Percentiles rank a stretch among this genome's conserved stretches.
phyloP scores from a whole-genome alignment of 176 grass and related monocot genomes.

The Poa annua region DNA sequence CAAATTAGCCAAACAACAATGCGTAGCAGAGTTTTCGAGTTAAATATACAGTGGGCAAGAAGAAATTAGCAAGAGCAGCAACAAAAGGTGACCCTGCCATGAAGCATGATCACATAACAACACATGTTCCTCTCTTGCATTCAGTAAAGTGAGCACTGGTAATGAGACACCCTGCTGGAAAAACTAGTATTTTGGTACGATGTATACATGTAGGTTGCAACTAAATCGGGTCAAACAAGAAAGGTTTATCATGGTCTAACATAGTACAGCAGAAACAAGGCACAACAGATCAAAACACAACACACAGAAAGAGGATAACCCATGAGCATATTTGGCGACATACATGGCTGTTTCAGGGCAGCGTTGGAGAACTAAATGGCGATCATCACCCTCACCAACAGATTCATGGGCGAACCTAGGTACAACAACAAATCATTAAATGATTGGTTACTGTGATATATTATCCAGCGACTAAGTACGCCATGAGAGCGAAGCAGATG shows the following conservation, averaged over 20 bases:
- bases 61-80: conserved; percentile 3
- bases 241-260: background rate
- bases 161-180: background rate
- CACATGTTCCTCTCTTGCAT: background rate
- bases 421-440: background rate
- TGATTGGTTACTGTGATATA: background rate
- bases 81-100: conserved; percentile 8
- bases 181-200: background rate
- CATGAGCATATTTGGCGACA: conserved; percentile 18
- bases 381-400: conserved; percentile 81
- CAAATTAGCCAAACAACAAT: background rate
- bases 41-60: conserved; percentile 6
- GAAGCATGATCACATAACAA: conserved; percentile 7
- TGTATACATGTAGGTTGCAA: background rate
- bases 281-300: background rate
- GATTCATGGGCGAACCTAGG: conserved; percentile 89
- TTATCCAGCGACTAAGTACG: background rate
- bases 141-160: background rate
- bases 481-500: background rate
- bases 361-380: conserved; percentile 77
- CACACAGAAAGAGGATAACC: background rate
- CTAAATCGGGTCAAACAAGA: background rate
- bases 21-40: background rate
- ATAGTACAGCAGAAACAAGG: background rate
- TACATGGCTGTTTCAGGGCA: conserved; percentile 96